Evolutionary conservation across 1,139 yeast species (phyloP), one percentile per base, ranked within the genome.

Genomic region (Geotrichum aggregatum): DNA sequence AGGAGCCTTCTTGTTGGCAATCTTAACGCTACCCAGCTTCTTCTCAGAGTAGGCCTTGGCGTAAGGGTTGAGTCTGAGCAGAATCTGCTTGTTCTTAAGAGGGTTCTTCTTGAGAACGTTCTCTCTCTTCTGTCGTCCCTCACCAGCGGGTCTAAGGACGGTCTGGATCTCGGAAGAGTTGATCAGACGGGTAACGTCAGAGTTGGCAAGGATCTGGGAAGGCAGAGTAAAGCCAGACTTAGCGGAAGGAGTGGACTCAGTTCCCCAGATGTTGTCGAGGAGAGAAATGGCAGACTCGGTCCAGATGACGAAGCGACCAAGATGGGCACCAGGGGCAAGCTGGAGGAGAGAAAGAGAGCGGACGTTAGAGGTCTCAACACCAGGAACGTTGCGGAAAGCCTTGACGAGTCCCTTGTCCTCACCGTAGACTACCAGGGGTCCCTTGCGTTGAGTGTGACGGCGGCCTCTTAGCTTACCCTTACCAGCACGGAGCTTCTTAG

Each of bases 261-360:
- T 83, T 75, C 96, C 96, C 94, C 94, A 92, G 80, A 94, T 87
- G 66, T 92, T 80, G 82, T 92, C 99, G 74, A 92, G 84, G 71
- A 92, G 84, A 74, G 91, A 87, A 76, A 92, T 88, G 73, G 99
- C 99, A 75, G 89, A 80, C 81, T 89, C 96, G 72, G 98, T 91
- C 98, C 98, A 92, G 88, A 92, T 87, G 73, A 94, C 86, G 74
- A 92, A 92, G 84, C 98, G 91, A 81, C 98, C 98, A 72, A 92
- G 83, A 84, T 92, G 98, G 73, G 98, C 95, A 86, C 99, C 99
- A 77, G 99, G 99, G 68, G 99, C 99, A 73, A 92, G 87, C 82
- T 92, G 98, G 76, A 94, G 87, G 72, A 94, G 82, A 80, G 94
- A 94, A 73, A 92, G 84, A 73, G 92, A 82, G 73, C 86, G 80